Percentiles rank a stretch among this genome's conserved stretches.
These are phyloP conservation scores for Picea sitchensis DNA, from an alignment of 75 land plant genomes.

Conservation along the genomic window DNA sequence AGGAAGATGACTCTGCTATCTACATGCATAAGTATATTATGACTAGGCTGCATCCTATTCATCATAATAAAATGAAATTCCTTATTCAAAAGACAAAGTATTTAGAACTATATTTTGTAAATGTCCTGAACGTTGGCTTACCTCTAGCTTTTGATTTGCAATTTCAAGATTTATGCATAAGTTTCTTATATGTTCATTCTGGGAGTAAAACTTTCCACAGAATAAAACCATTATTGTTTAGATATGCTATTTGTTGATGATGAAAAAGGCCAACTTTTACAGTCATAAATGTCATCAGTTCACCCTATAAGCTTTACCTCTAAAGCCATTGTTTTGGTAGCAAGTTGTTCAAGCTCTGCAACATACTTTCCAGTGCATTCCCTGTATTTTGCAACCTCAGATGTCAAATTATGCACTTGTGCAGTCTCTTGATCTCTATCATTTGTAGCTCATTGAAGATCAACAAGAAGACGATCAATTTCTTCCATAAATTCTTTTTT, in stretches of 20 bases:
- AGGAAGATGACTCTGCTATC: slow-evolving; percentile 19
- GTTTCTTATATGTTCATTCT: slow-evolving; percentile 31
- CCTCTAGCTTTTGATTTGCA: slow-evolving; percentile 38
- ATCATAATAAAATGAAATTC: not conserved
- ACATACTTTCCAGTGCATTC: slow-evolving; percentile 46
- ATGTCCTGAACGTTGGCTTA: slow-evolving; percentile 6
- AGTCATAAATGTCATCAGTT: not conserved
- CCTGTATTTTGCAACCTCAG: slow-evolving; percentile 33
- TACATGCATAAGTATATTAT: not conserved
- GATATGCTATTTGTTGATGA: not conserved
- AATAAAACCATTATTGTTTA: not conserved
- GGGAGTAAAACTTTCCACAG: slow-evolving; percentile 37
- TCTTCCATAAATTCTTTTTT: slow-evolving; percentile 28
- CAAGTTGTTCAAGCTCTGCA: slow-evolving; percentile 36
- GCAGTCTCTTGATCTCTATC: slow-evolving; percentile 24
- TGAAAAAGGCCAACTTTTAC: not conserved
- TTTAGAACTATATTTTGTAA: not conserved
- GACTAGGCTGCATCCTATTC: not conserved
- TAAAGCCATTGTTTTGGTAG: slow-evolving; percentile 30
- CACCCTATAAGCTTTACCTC: slow-evolving; percentile 25
- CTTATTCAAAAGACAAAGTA: not conserved
- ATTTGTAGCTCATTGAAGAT: slow-evolving; percentile 27
- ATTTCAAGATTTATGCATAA: slow-evolving; percentile 36
- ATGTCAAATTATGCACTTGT: slow-evolving; percentile 28
- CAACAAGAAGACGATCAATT: slow-evolving; percentile 23